A percentile compares a stretch with the other conserved stretches of the same genome.
These are phyloP conservation scores for Aulographum hederae DNA, from an alignment of 2,329 filamentous ascomycete genomes.

Conservation along the genomic window DNA sequence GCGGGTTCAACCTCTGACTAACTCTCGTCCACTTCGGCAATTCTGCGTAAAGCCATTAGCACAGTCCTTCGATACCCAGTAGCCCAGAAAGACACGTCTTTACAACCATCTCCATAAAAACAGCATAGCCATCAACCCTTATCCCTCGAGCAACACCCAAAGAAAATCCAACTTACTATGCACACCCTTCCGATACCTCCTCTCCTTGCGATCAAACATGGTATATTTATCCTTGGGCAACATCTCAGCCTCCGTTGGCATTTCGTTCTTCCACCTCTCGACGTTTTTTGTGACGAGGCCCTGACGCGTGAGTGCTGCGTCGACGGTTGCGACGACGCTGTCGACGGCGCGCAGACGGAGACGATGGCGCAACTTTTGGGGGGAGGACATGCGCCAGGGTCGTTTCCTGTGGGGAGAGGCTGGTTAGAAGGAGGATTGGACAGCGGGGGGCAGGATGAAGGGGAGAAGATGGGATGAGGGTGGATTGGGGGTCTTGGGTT, in stretches of 20 bases:
- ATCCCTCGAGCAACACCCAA: not conserved
- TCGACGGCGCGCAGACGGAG: slow-evolving; percentile 73
- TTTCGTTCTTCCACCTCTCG: slow-evolving; percentile 83
- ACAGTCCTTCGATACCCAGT: not conserved
- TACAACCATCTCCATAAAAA: not conserved
- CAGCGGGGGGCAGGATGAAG: not conserved
- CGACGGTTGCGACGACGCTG: slow-evolving; percentile 64
- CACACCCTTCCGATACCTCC: slow-evolving; percentile 89
- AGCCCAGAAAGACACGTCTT: not conserved
- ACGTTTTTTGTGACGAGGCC: slow-evolving; percentile 57
- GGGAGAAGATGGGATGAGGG: not conserved
- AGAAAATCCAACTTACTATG: slow-evolving; percentile 54
- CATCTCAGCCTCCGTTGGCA: slow-evolving; percentile 95
- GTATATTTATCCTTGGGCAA: slow-evolving; percentile 93
- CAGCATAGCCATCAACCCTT: not conserved
- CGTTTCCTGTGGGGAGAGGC: slow-evolving; percentile 68
- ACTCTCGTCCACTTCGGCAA: slow-evolving; percentile 17
- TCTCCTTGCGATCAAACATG: slow-evolving; percentile 90
- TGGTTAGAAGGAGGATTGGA: slow-evolving; percentile 5
- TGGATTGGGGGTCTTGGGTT: not conserved
- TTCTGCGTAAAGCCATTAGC: slow-evolving; percentile 9
- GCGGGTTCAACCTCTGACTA: slow-evolving; percentile 12
- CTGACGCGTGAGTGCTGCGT: slow-evolving; percentile 53
- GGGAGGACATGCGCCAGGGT: slow-evolving; percentile 83
- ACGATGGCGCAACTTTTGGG: slow-evolving; percentile 78